Evolutionary conservation across 441 rosid species (phyloP), one percentile per base, ranked within the genome.

Genomic region (Macaranga tanarius): DNA sequence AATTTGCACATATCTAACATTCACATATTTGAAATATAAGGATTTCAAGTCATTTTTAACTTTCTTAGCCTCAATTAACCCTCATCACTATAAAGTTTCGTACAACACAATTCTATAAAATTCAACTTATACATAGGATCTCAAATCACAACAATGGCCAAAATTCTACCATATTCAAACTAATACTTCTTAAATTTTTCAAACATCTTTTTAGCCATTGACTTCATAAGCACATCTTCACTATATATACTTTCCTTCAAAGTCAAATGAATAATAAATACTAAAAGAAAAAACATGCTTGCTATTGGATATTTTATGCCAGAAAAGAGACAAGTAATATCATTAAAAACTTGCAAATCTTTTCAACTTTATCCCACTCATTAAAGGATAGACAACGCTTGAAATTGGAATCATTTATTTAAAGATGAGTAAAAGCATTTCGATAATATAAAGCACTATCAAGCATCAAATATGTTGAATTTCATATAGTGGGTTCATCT

Each of bases 71-170:
- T 51, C 55, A 13, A 51, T 5, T 9, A 51, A 51, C 10, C 23
- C 59, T 55, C 59, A 55, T 55, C 59, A 55, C 59, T 12, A n/a
- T 55, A 55, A 5, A 55, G 23, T 25, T 55, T 55, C 59, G n/a
- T 55, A 20, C n/a, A 55, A 17, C 23, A 55, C 23, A 4, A 13
- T 5, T 51, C 19, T 10, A 51, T 19, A 51, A 51, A 54, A 54
- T 8, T 3, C 2, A 54, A 3, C 58, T 54, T 54, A 8, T 19
- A 54, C 23, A 22, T 56, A 56, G 60, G 60, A 56, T 56, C 60
- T 7, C 26, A 59, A 59, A 25, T 59, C 19, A 26, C 38, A 11
- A 22, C n/a, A 59, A 59, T 26, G 13, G 40, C 64, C 22, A 60
- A 12, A 3, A 60, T 28, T 60, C 20, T 60, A 16, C n/a, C 31